Evolutionary conservation across 1,139 yeast genomes (phyloP), one percentile per base, ranked within the genome.

Genomic region (Suhomyces bokatorum): DNA sequence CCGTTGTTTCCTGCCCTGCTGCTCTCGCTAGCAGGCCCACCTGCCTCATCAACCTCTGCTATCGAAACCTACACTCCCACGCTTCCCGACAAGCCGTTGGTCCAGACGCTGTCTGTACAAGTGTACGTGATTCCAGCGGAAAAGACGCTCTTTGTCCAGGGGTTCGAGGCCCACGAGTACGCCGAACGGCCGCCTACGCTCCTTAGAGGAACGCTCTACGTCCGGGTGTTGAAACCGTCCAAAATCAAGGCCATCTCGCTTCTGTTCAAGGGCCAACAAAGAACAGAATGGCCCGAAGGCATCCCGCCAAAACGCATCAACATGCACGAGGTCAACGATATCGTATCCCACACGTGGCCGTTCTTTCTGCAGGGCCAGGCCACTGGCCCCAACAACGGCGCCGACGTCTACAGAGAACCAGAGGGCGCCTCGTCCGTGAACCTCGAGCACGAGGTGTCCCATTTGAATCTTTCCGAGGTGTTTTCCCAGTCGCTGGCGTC

Each of bases 281-380:
- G 87, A 51, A 93, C 99, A 0, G 97, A 93, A 52, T 93, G 99
- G 98, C 99, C 98, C 3, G 99, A 95, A 58, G 99, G 97, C 1
- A 90, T 91, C 24, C 99, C 99, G 0, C 97, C 98, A 0, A 88
- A 87, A 59, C 81, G 82, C 56, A 71, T 73, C 22, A 85, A 81
- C 20, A 83, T 80, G 49, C 62, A 65, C 26, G 99, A 93, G 58
- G 63, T 76, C 22, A 80, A 78, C 50, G 87, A 81, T 47, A 63
- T 91, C 12, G 76, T 88, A 30, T 78, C 80, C 45, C 98, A 93
- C 60, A 83, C 88, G 5, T 93, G 99, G 99, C 95, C 96, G 1
- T 90, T 93, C 62, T 93, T 83, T 69, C 78, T 80, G 52, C 45
- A 50, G 51, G 64, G 66, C n/a, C 65, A 61, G 57, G 60, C 56